These are phyloP conservation scores for Barnettozyma vustinii DNA, from an alignment of 805 yeast species.

Conservation along the genomic window DNA sequence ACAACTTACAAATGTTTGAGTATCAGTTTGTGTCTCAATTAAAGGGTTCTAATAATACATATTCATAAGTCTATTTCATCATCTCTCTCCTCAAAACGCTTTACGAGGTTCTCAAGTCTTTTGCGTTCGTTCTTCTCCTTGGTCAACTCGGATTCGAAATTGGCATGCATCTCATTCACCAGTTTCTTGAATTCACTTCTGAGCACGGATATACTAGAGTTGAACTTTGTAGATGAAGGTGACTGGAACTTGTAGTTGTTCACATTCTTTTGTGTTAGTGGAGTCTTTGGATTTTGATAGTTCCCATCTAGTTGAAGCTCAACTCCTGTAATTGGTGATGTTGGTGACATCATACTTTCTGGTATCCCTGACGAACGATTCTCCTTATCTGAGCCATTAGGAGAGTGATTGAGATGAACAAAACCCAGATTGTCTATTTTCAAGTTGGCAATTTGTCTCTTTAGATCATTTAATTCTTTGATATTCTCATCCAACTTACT, in stretches of 20 bases:
- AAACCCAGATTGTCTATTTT: slow-evolving; percentile 24
- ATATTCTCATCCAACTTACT: slow-evolving; percentile 28
- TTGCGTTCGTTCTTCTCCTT: slow-evolving; percentile 49
- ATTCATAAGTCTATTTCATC: slow-evolving; percentile 11
- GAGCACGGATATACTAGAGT: slow-evolving; percentile 46
- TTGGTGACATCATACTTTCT: background rate
- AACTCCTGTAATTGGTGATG: slow-evolving; percentile 22
- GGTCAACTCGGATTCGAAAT: slow-evolving; percentile 52
- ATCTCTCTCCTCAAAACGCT: slow-evolving; percentile 23
- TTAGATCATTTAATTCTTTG: slow-evolving; percentile 37
- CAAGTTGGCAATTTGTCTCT: slow-evolving; percentile 39
- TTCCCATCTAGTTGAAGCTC: slow-evolving; percentile 13
- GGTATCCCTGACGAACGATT: background rate
- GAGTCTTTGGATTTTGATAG: slow-evolving; percentile 19
- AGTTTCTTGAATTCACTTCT: slow-evolving; percentile 65
- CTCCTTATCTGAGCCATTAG: slow-evolving; percentile 13
- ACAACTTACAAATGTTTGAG: no score
- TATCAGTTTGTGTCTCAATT: background rate
- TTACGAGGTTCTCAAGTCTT: slow-evolving; percentile 38
- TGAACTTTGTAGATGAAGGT: slow-evolving; percentile 24
- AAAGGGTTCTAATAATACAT: background rate
- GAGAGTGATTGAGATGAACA: slow-evolving; percentile 6
- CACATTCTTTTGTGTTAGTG: slow-evolving; percentile 15
- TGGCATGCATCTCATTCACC: slow-evolving; percentile 54
- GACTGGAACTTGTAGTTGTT: slow-evolving; percentile 13